Evolutionary conservation across 805 yeast genomes (phyloP).

Genomic region (Lipomyces oligophaga): DNA sequence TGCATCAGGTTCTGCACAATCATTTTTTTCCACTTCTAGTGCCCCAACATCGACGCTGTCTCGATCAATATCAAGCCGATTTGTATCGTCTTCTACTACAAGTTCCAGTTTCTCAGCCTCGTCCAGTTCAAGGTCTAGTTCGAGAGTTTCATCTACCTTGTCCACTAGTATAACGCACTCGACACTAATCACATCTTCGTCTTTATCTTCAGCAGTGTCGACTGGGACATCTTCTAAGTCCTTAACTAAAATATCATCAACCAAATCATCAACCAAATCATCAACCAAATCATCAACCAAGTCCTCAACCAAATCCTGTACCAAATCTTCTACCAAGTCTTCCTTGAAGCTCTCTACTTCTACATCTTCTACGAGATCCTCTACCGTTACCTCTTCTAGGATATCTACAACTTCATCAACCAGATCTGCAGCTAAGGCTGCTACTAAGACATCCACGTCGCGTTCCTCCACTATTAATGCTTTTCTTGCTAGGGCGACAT

Average conservation of each 20-base stretch:
- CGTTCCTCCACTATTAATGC: too few relatives aligned
- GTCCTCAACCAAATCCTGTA: too few relatives aligned
- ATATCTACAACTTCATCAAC: background rate
- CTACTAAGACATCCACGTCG: background rate
- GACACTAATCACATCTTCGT: background rate
- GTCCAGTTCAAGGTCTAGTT: background rate
- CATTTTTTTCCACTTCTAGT: background rate
- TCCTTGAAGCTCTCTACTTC: background rate
- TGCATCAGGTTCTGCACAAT: background rate
- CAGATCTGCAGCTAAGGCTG: background rate
- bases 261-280: background rate
- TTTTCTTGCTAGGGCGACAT: too few relatives aligned
- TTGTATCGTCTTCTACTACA: background rate
- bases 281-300: background rate
- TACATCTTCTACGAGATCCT: background rate
- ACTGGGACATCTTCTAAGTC: background rate
- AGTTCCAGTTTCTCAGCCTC: background rate
- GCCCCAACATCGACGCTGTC: slow-evolving; percentile 1
- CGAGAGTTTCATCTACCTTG: background rate
- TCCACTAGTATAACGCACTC: background rate
- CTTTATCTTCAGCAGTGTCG: background rate
- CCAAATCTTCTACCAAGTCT: background rate
- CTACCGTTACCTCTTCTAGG: background rate
- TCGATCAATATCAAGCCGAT: background rate
- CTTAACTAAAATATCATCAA: background rate